Percentiles rank a stretch among this genome's conserved stretches.
phyloP scores from a whole-genome alignment of 106 monocot genomes.

The Amphibolis antarctica region DNA sequence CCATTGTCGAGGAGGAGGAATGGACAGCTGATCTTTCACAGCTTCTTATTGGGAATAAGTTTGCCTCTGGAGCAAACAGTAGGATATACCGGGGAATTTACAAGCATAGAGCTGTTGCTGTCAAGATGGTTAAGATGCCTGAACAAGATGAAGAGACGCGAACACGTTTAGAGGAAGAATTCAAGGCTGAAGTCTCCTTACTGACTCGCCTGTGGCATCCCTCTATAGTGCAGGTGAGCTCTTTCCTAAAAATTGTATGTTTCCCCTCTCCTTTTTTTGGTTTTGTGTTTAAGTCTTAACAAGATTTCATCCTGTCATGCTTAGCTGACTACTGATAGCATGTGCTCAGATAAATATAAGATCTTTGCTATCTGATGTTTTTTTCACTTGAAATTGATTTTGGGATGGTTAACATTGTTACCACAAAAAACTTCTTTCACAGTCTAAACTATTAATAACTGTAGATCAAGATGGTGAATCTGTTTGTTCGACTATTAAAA shows the following conservation, averaged over 20 bases:
- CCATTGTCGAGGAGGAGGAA: constrained; percentile 40
- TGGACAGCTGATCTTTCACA: constrained; percentile 97
- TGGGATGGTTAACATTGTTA: too few species aligned
- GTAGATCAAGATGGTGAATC: too few species aligned
- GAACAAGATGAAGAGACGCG: constrained; percentile 52
- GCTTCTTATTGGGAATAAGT: constrained; percentile 81
- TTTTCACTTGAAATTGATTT: too few species aligned
- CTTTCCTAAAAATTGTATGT: too few species aligned
- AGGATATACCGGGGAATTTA: constrained; percentile 90
- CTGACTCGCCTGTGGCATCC: constrained; percentile 79
- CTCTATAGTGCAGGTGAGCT: constrained; percentile 76
- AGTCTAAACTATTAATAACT: too few species aligned
- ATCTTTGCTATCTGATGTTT: too few species aligned
- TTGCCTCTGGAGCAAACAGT: constrained; percentile 82
- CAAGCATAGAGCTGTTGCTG: constrained; percentile 74
- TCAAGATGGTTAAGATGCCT: constrained; percentile 81
- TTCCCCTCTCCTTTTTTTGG: too few species aligned
- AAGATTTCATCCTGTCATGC: too few species aligned
- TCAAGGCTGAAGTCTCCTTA: constrained; percentile 70
- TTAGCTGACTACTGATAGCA: background rate
- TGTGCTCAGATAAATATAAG: background rate
- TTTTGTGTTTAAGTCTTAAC: background rate
- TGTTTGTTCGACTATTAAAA: too few species aligned
- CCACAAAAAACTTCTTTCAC: too few species aligned
- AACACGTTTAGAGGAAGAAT: constrained; percentile 50